Conservation (phyloP, 2,329 filamentous ascomycete genomes). For the Celoporthe dispersa region DNA sequence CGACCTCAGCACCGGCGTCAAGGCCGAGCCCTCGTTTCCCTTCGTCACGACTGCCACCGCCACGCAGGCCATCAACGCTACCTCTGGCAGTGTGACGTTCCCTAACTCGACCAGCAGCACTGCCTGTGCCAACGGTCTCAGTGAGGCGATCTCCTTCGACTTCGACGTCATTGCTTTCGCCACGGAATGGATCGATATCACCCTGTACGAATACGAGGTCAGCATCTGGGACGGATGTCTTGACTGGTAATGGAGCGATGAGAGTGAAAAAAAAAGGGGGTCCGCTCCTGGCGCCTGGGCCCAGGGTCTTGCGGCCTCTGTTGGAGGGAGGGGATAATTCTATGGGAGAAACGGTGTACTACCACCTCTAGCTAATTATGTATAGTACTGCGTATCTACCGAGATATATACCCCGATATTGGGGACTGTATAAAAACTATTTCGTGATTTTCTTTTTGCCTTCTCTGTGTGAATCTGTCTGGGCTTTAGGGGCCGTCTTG, state of each 20-base stretch:
- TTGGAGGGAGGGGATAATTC: background rate
- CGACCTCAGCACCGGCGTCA: slow-evolving; percentile 28
- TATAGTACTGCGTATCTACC: no score
- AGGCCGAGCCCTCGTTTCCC: slow-evolving; percentile 26
- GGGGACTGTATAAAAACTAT: no score
- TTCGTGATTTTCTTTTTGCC: no score
- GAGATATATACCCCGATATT: no score
- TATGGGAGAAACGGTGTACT: background rate
- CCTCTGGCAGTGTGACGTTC: slow-evolving; percentile 14
- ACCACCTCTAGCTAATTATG: no score
- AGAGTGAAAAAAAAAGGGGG: background rate
- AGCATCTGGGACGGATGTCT: slow-evolving; percentile 24
- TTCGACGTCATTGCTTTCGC: slow-evolving; percentile 27
- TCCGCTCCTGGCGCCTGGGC: background rate
- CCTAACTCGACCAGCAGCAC: slow-evolving; percentile 25
- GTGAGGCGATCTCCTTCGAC: slow-evolving; percentile 18
- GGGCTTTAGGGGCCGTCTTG: no score
- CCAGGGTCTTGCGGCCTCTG: no score
- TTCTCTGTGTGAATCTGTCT: no score
- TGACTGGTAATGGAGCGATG: slow-evolving; percentile 1
- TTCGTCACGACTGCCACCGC: slow-evolving; percentile 24
- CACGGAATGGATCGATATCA: slow-evolving; percentile 20
- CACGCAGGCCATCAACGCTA: slow-evolving; percentile 25
- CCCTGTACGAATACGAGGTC: slow-evolving; percentile 24
- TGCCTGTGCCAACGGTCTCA: slow-evolving; percentile 26